Evolutionary conservation across 306 rosid species (phyloP).

Genomic region (Comarum palustre): DNA sequence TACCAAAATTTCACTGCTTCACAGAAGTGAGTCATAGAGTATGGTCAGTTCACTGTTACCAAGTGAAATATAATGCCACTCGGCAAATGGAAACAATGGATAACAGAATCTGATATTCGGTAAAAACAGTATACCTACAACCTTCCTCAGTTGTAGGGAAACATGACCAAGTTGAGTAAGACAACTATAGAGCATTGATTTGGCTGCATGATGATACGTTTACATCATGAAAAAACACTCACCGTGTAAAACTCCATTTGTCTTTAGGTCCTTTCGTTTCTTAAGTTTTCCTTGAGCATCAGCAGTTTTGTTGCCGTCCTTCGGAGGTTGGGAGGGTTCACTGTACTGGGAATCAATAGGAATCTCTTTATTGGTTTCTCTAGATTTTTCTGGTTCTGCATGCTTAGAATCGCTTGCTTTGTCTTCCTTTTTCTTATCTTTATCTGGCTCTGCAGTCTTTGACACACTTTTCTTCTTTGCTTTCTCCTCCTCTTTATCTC

Average conservation of each 20-base stretch:
- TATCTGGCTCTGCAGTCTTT: constrained; percentile 30
- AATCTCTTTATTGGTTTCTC: constrained; percentile 45
- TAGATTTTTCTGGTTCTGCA: constrained; percentile 43
- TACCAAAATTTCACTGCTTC: constrained; percentile 18
- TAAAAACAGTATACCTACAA: constrained; percentile 28
- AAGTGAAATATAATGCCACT: constrained; percentile 1
- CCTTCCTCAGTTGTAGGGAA: constrained; percentile 21
- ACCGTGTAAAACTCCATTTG: constrained; percentile 81
- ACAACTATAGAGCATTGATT: constrained; percentile 24
- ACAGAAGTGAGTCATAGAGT: constrained; percentile 24
- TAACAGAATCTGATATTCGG: constrained; percentile 20
- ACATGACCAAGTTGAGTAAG: constrained; percentile 30
- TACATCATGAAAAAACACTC: constrained; percentile 53
- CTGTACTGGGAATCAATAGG: constrained; percentile 35
- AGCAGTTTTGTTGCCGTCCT: constrained; percentile 42
- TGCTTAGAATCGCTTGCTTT: constrained; percentile 28
- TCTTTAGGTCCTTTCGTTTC: constrained; percentile 74
- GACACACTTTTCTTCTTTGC: constrained; percentile 52
- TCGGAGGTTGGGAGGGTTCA: constrained; percentile 38
- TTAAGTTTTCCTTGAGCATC: constrained; percentile 47
- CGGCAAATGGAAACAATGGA: constrained; percentile 20
- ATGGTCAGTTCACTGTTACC: constrained; percentile 21
- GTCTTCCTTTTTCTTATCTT: constrained; percentile 39
- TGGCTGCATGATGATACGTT: constrained; percentile 5
- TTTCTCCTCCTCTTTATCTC: constrained; percentile 68